phyloP scores from a whole-genome alignment of 2,329 filamentous ascomycete species.

The Arthrobotrys sphaeroides region DNA sequence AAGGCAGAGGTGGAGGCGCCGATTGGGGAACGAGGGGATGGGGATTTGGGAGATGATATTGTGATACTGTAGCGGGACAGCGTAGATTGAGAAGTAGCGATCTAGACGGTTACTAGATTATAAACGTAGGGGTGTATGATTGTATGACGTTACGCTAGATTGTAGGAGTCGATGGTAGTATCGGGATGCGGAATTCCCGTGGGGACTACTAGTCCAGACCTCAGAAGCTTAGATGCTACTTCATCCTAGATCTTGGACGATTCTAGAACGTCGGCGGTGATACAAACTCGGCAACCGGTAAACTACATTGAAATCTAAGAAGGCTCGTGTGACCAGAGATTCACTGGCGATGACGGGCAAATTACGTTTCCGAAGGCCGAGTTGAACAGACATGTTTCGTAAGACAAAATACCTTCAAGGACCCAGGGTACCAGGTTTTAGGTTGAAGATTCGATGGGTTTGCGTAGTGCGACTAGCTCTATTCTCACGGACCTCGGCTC shows the following conservation, averaged over 20 bases:
- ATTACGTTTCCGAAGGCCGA: slow-evolving; percentile 14
- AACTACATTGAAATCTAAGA: neutral
- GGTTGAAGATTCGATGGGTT: no score
- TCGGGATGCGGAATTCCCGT: no score
- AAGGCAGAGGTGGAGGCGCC: neutral
- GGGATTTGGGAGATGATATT: slow-evolving; percentile 38
- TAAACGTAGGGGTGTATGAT: neutral
- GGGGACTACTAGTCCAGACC: no score
- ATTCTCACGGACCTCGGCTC: neutral
- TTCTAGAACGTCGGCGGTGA: neutral
- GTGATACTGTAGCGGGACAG: slow-evolving; percentile 18
- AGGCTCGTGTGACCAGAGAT: slow-evolving; percentile 5
- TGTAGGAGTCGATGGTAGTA: no score
- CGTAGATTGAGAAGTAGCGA: neutral
- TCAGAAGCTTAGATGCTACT: no score
- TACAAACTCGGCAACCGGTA: neutral
- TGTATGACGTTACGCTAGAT: no score
- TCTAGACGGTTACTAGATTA: neutral
- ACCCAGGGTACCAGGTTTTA: no score
- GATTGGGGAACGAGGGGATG: neutral
- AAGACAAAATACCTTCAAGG: no score
- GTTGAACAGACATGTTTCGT: no score
- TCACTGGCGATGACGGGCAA: neutral
- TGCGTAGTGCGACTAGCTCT: no score
- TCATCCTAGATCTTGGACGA: no score